phyloP scores from a whole-genome alignment of 208 protist species.

The Trypanosoma cruzi region DNA sequence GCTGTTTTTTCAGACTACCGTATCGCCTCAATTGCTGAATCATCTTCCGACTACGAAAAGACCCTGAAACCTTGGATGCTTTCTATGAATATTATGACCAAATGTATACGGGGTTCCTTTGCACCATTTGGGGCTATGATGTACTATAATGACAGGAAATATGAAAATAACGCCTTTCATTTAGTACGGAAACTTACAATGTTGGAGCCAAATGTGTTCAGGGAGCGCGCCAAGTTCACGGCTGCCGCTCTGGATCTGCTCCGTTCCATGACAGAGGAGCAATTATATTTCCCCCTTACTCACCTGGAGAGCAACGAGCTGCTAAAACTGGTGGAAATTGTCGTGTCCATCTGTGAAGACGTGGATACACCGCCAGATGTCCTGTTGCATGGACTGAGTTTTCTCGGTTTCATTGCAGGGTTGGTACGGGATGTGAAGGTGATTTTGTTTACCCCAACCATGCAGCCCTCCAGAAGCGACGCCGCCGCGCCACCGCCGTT shows the following conservation, averaged over 20 bases:
- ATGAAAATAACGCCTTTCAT: conserved; percentile 68
- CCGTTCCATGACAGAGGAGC: conserved; percentile 63
- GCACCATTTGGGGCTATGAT: conserved; percentile 84
- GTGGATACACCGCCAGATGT: conserved; percentile 51
- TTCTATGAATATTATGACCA: conserved; percentile 59
- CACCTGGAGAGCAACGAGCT: conserved; percentile 61
- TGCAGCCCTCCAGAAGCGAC: conserved; percentile 6
- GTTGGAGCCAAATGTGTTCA: conserved; percentile 61
- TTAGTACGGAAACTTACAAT: conserved; percentile 68
- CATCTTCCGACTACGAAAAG: conserved; percentile 43
- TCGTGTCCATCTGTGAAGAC: conserved; percentile 69
- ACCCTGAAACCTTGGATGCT: conserved; percentile 84
- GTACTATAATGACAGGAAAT: conserved; percentile 84
- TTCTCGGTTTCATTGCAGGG: conserved; percentile 74
- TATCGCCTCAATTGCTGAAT: conserved; percentile 46
- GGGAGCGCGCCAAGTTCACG: conserved; percentile 69
- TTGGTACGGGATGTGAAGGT: conserved; percentile 76
- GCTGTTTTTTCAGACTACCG: conserved; percentile 60
- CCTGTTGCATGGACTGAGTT: conserved; percentile 66
- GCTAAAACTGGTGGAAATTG: conserved; percentile 55
- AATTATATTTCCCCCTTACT: conserved; percentile 67
- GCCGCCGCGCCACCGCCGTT: conserved; percentile 6
- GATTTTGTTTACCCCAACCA: conserved; percentile 33
- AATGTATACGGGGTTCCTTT: conserved; percentile 67
- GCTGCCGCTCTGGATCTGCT: conserved; percentile 61